phyloP scores from a whole-genome alignment of 768 basidiomycete genomes.

The Leucocoprinus birnbaumii region DNA sequence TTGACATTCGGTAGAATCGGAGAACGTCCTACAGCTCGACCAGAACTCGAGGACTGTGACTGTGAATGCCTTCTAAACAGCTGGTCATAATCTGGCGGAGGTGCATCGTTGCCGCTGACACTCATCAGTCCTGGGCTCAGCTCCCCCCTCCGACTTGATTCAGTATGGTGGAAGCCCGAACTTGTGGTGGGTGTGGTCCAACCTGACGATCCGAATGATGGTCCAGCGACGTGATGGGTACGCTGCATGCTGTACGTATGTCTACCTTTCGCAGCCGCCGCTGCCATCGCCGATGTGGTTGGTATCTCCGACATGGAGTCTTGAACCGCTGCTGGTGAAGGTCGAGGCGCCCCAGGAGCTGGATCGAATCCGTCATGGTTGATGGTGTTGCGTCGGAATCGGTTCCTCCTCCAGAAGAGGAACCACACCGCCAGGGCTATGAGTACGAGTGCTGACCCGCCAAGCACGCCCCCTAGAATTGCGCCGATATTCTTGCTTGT shows the following conservation, averaged over 20 bases:
- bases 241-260: too few species aligned
- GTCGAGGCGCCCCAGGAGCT: background rate
- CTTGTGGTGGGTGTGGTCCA: background rate
- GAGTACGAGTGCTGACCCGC: constrained; percentile 29
- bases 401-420: constrained; percentile 11
- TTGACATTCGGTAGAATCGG: too few species aligned
- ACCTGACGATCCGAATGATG: background rate
- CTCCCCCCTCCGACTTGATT: constrained; percentile 16
- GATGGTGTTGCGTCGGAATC: background rate
- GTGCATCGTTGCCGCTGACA: constrained; percentile 16
- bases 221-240: background rate
- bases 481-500: constrained; percentile 18
- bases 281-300: too few species aligned
- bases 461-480: constrained; percentile 39
- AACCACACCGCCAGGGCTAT: constrained; percentile 19
- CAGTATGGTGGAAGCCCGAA: background rate
- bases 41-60: too few species aligned
- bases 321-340: too few species aligned
- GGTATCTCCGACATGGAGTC: too few species aligned
- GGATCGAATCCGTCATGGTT: background rate
- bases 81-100: constrained; percentile 28
- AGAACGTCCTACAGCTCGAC: too few species aligned
- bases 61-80: constrained; percentile 15
- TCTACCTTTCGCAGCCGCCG: too few species aligned
- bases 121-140: constrained; percentile 21